Evolutionary conservation across 108 stramenopile genomes (phyloP).

Genomic region (Epipyxis sp.): DNA sequence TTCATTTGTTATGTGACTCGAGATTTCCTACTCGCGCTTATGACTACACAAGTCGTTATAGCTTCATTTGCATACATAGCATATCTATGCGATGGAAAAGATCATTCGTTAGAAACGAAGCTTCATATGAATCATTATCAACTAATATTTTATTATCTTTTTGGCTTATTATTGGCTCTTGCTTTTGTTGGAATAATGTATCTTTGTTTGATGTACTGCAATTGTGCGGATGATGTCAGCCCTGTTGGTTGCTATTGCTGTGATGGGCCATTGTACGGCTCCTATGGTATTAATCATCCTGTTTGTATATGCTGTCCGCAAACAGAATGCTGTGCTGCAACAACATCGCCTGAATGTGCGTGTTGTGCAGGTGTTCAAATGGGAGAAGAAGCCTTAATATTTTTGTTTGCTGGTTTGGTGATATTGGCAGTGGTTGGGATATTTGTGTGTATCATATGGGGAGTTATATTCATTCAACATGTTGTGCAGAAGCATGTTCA

Average conservation of each 20-base stretch:
- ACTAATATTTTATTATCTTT: background rate
- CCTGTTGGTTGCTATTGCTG: conserved; percentile 13
- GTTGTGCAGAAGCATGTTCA: background rate
- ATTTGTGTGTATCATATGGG: conserved; percentile 11
- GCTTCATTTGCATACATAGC: background rate
- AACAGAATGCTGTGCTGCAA: conserved; percentile 17
- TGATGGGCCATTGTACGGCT: too few relatives aligned
- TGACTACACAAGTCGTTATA: background rate
- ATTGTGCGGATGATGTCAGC: background rate
- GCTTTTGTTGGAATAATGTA: conserved; percentile 19
- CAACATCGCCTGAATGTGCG: background rate
- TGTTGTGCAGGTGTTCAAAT: background rate
- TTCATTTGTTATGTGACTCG: conserved; percentile 5
- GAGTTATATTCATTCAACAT: conserved; percentile 5
- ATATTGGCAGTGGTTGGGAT: conserved; percentile 23
- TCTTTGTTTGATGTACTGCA: background rate
- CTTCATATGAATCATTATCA: background rate
- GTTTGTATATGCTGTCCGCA: background rate
- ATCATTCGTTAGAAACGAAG: background rate
- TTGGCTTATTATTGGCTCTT: background rate
- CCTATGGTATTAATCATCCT: background rate
- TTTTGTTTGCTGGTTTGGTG: conserved; percentile 5
- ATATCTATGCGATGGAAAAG: background rate
- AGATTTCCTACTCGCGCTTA: background rate
- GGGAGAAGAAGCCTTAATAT: conserved; percentile 2